Evolutionary conservation across 2,329 filamentous ascomycete genomes (phyloP), one percentile per base, ranked within the genome.

Genomic region (Fusarium miscanthi): DNA sequence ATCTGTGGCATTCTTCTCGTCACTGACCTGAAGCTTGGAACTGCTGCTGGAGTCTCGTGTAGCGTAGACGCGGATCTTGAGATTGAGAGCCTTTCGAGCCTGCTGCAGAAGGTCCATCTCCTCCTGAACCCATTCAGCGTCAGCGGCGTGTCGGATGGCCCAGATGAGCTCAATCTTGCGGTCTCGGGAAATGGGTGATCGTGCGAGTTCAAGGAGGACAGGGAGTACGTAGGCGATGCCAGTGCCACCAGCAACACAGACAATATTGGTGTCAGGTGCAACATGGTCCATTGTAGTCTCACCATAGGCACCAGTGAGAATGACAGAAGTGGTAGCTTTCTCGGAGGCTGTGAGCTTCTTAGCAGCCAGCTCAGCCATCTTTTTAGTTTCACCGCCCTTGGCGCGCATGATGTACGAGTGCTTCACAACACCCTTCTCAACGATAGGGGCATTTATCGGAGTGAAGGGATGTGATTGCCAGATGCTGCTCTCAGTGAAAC

Each of bases 381-480:
- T 86, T 66, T 82, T 85, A 0, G 90, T 92, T 78, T 91, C 89
- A 16, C 90, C 90, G 1, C 81, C 80, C 68, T 88, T 88, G 8
- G 87, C 88, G 8, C 89, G 84, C 66, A 91, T 82, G 53, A 90
- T 84, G 73, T 90, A 90, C 21, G 86, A 85, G 71, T 90, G 88
- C 42, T 81, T 80, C 14, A 87, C 84, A 5, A 77, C 71, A 1
- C 84, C 80, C 59, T 82, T 78, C 25, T 79, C 75, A 1, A 83
- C 78, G 11, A 81, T 74, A 0, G 89, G 90, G 0, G 87, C 78
- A 59, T 86, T 90, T 13, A 90, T 82, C 0, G 90, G 89, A 0
- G 91, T 93, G 76, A 93, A 92, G 0, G 92, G 92, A 75, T 94
- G 92, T 0, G 89, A 90, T 79, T 94, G 91, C 90, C 91, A 93